Percentiles rank a stretch among this genome's conserved stretches.
These are phyloP conservation scores for Sporothrix curviconia DNA, from an alignment of 2,329 filamentous ascomycete species.

Conservation along the genomic window DNA sequence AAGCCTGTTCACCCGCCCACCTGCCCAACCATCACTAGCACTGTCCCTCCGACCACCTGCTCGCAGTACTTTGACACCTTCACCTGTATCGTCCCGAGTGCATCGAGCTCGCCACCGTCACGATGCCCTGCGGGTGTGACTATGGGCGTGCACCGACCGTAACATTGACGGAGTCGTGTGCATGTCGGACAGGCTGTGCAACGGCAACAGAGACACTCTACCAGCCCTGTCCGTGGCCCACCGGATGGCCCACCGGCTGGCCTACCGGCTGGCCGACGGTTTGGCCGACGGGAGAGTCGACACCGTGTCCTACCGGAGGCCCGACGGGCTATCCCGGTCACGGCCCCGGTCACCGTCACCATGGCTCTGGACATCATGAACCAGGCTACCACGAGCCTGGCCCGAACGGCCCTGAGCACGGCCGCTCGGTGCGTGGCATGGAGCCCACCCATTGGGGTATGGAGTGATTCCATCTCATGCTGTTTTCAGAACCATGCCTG, in stretches of 20 bases:
- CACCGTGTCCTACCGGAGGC: too few species aligned
- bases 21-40: slow-evolving; percentile 6
- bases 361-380: not conserved
- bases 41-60: slow-evolving; percentile 6
- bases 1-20: not conserved
- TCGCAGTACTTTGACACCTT: not conserved
- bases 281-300: not conserved
- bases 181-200: slow-evolving; percentile 14
- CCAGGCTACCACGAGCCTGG: not conserved
- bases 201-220: slow-evolving; percentile 8
- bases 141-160: not conserved
- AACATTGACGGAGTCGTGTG: slow-evolving; percentile 9
- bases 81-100: slow-evolving; percentile 2
- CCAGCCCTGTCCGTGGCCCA: slow-evolving; percentile 10
- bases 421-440: not conserved
- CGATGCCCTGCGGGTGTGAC: slow-evolving; percentile 13
- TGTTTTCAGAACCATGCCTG: not conserved
- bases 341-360: not conserved
- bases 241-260: not conserved
- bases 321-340: not conserved
- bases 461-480: not conserved
- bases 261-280: not conserved
- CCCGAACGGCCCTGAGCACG: not conserved
- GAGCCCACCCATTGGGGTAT: not conserved
- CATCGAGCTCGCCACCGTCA: not conserved